A percentile compares a stretch with the other conserved stretches of the same genome.
phyloP scores from a whole-genome alignment of 2,329 filamentous ascomycete species.

The Ophiostoma ips region DNA sequence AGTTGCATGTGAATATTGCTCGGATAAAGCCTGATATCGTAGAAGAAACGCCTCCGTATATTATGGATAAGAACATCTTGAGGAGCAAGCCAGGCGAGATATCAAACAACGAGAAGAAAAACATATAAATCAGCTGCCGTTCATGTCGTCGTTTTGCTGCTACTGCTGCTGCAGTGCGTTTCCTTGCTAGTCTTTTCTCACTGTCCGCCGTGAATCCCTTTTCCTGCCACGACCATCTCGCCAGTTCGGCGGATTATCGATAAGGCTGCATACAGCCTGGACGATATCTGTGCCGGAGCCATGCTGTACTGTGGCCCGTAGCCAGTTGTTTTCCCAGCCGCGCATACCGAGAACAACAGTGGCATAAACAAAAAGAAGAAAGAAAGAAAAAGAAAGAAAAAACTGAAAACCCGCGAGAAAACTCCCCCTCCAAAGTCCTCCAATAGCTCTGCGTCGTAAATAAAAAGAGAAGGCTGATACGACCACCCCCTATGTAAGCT shows the following conservation, averaged over 20 bases:
- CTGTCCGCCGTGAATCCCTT: neutral
- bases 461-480: too few species aligned
- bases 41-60: neutral
- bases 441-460: too few species aligned
- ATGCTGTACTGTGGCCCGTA: too few species aligned
- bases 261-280: too few species aligned
- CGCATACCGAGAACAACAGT: too few species aligned
- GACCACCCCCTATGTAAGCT: constrained; percentile 65
- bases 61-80: neutral
- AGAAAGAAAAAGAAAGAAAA: neutral
- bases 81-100: neutral
- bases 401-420: neutral
- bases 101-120: neutral
- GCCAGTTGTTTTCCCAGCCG: too few species aligned
- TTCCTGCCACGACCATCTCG: too few species aligned
- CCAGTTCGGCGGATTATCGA: too few species aligned
- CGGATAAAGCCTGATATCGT: too few species aligned
- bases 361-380: neutral
- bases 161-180: neutral
- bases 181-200: neutral
- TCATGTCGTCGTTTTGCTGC: neutral
- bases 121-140: constrained; percentile 1
- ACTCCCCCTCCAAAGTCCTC: neutral
- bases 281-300: too few species aligned
- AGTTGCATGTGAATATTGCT: too few species aligned